Percentiles rank a stretch among this genome's conserved stretches.
Evolutionary conservation across 257 asterid species (phyloP).

Genomic region (Gentiana macrophylla): DNA sequence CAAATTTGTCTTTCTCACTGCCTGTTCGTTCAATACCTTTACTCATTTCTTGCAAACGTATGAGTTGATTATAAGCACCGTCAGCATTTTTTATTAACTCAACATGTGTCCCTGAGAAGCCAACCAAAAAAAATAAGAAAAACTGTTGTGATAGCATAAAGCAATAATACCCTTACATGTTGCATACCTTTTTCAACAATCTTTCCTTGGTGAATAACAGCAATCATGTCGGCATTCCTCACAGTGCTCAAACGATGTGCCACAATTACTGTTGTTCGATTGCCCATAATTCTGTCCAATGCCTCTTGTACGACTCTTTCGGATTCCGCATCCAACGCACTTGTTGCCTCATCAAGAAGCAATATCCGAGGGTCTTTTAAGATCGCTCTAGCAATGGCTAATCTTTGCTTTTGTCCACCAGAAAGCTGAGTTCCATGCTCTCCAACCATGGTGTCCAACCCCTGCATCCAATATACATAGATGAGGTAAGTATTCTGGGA

Average conservation of each 20-base stretch:
- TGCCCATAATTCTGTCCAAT: constrained; percentile 41
- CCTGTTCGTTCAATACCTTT: constrained; percentile 26
- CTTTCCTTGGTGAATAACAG: constrained; percentile 55
- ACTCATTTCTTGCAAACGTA: constrained; percentile 40
- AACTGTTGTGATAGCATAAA: too few relatives aligned
- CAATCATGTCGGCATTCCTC: constrained; percentile 56
- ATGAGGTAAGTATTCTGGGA: too few relatives aligned
- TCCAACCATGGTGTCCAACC: too few relatives aligned
- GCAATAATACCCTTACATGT: not conserved
- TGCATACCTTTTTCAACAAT: not conserved
- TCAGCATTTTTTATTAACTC: constrained; percentile 35
- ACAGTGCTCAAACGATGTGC: constrained; percentile 67
- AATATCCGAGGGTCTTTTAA: not conserved
- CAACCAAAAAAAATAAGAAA: not conserved
- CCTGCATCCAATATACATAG: too few relatives aligned
- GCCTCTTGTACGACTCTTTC: constrained; percentile 62
- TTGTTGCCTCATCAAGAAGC: constrained; percentile 10
- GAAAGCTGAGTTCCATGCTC: too few relatives aligned
- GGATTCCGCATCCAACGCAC: constrained; percentile 22
- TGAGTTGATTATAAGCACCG: constrained; percentile 54
- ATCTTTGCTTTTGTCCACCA: too few relatives aligned
- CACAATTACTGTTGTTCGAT: constrained; percentile 54
- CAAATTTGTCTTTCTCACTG: constrained; percentile 34
- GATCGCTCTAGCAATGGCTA: too few relatives aligned
- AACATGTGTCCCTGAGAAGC: constrained; percentile 36